Evolutionary conservation across 306 rosid species (phyloP).

Genomic region (Albizia julibrissin): DNA sequence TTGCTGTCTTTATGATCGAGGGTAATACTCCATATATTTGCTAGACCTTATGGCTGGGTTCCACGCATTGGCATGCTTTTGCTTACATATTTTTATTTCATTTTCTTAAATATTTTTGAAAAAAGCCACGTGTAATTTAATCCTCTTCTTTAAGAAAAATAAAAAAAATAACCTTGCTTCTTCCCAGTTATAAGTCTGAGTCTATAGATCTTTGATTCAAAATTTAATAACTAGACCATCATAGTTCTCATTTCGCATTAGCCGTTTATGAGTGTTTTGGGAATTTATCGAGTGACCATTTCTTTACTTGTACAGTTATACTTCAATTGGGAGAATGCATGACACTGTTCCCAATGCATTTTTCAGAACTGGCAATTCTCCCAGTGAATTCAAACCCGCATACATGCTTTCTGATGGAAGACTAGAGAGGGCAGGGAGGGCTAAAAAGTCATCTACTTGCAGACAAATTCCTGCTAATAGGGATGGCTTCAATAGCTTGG

Average conservation of each 20-base stretch:
- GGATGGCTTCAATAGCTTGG: slow-evolving; percentile 55
- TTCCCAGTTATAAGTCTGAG: not conserved
- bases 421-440: slow-evolving; percentile 95
- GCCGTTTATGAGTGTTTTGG: slow-evolving; percentile 20
- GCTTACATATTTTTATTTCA: slow-evolving; percentile 14
- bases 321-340: slow-evolving; percentile 87
- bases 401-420: slow-evolving; percentile 93
- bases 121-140: not conserved
- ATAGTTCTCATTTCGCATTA: slow-evolving; percentile 27
- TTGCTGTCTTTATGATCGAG: slow-evolving; percentile 96
- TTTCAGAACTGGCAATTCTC: slow-evolving; percentile 49
- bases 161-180: not conserved
- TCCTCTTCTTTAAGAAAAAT: not conserved
- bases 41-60: not conserved
- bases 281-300: slow-evolving; percentile 13
- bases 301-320: slow-evolving; percentile 63
- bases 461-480: slow-evolving; percentile 46
- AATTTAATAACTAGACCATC: slow-evolving; percentile 29
- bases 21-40: slow-evolving; percentile 60
- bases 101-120: slow-evolving; percentile 3
- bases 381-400: slow-evolving; percentile 75
- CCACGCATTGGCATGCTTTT: slow-evolving; percentile 15
- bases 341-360: slow-evolving; percentile 91
- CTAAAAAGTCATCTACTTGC: slow-evolving; percentile 53
- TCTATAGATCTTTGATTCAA: not conserved